Evolutionary conservation across 805 yeast species (phyloP).

Genomic region (Kluyveromyces wickerhamii): DNA sequence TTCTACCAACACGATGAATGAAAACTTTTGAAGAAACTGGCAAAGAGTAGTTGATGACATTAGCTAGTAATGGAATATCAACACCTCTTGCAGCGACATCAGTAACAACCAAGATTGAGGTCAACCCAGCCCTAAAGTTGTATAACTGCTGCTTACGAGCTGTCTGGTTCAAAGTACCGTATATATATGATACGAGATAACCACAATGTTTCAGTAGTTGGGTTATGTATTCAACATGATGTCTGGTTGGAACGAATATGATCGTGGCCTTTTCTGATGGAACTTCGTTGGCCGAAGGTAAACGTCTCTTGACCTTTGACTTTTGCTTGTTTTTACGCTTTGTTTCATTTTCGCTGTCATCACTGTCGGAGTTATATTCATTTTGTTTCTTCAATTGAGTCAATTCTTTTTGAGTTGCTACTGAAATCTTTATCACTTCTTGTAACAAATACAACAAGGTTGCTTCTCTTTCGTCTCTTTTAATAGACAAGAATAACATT

Average conservation of each 20-base stretch:
- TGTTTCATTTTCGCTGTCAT: constrained; percentile 36
- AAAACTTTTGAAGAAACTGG: constrained; percentile 92
- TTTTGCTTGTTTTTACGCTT: constrained; percentile 31
- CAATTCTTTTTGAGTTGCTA: constrained; percentile 63
- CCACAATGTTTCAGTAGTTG: constrained; percentile 66
- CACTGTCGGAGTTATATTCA: constrained; percentile 43
- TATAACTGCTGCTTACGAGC: constrained; percentile 87
- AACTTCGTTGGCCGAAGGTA: constrained; percentile 73
- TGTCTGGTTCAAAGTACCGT: constrained; percentile 90
- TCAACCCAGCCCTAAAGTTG: constrained; percentile 76
- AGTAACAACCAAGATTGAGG: constrained; percentile 87
- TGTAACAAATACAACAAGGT: constrained; percentile 69
- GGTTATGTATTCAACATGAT: constrained; percentile 90
- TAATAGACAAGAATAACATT: constrained; percentile 78
- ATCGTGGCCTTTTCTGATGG: constrained; percentile 86
- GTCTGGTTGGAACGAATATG: constrained; percentile 92
- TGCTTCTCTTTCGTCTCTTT: constrained; percentile 84
- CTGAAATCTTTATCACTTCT: constrained; percentile 76
- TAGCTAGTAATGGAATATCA: constrained; percentile 93
- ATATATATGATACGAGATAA: constrained; percentile 79
- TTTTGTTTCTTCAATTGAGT: constrained; percentile 43
- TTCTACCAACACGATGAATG: constrained; percentile 96
- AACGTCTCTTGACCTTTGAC: constrained; percentile 42
- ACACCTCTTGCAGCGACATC: constrained; percentile 99
- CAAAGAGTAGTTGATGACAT: constrained; percentile 83